Base-by-base conservation (phyloP, 1,284 basidiomycete genomes). In the Butyriboletus appendiculatus region DNA sequence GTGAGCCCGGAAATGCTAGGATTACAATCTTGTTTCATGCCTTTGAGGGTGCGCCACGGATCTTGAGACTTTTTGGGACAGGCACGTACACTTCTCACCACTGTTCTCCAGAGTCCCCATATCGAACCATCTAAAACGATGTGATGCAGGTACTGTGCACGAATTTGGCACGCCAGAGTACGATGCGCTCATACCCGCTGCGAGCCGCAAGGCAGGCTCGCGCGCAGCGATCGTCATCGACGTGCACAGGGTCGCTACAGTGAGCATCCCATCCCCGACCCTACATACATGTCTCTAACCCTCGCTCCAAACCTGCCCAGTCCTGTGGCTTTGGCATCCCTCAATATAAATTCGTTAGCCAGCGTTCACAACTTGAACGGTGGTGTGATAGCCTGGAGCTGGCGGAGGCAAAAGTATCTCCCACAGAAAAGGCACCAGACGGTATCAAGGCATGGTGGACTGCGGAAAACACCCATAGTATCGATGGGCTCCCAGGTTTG, bases 1-100 rank as follows among this genome's bases (percentile, higher is more conserved):
- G 79, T 7, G 81, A 85, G 62, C 57, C 67, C 1, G 66, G 67
- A 32, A 85, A 85, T 56, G 76, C 75, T 1, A 71, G 82, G 9
- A 76, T 85, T 7, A 83, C 82, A 0, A 70, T 85, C 42, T 63
- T 83, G 52, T 84, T 85, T 62, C 76, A 79, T 50, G 81, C 81
- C 0, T 82, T 84, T 40, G 80, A 82, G 46, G 82, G 70, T 14
- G 61, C 64, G 2, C 70, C 73, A 10, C 61, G 64, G n/a, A 83
- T 84, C 57, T 62, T 74, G 5, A 65, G 81, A 33, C 67, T 85
- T 1, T 85, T 76, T 61, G 82, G 81, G n/a, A 80, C 66, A 72
- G 80, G 82, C 80, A 46, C 22, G 64, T 61, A 11, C 20, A 6
- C n/a, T 5, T 39, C 10, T n/a, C 9, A 22, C 12, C 5, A 28